A percentile compares a stretch with the other conserved stretches of the same genome.
Evolutionary conservation across 2,329 filamentous ascomycete species (phyloP).

Genomic region (Tothia fuscella): DNA sequence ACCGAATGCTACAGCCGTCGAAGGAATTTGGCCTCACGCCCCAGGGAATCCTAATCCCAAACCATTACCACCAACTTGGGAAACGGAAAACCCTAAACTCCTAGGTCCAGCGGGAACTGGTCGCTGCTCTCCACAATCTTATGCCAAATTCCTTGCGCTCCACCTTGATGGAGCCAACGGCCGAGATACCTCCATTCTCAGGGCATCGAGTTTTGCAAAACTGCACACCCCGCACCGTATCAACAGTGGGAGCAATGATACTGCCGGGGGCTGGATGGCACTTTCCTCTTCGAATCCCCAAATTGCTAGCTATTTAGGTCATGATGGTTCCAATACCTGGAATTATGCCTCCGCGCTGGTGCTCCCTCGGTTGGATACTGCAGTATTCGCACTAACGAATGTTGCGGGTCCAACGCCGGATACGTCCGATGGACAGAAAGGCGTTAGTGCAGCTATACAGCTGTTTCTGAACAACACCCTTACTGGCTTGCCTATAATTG

Average conservation of each 20-base stretch:
- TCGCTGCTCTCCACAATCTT: not conserved
- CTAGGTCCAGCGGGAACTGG: not conserved
- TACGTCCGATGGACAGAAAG: too few species aligned
- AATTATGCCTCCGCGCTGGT: not conserved
- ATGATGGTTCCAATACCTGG: not conserved
- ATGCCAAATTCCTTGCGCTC: not conserved
- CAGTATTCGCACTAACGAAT: not conserved
- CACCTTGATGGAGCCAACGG: not conserved
- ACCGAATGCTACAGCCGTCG: not conserved
- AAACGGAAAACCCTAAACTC: not conserved
- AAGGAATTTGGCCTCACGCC: not conserved
- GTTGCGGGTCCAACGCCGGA: not conserved
- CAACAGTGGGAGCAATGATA: not conserved
- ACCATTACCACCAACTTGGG: not conserved
- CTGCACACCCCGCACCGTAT: not conserved
- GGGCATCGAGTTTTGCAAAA: not conserved
- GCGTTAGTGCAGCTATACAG: too few species aligned
- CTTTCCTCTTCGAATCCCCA: not conserved
- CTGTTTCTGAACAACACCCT: too few species aligned
- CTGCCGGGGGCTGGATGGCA: not conserved
- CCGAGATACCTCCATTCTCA: not conserved
- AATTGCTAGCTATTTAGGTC: not conserved
- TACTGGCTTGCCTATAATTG: too few species aligned
- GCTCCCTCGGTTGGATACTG: not conserved
- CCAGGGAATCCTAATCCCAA: not conserved